phyloP scores from a whole-genome alignment of 345 rosid species.

The Euclidium syriacum region DNA sequence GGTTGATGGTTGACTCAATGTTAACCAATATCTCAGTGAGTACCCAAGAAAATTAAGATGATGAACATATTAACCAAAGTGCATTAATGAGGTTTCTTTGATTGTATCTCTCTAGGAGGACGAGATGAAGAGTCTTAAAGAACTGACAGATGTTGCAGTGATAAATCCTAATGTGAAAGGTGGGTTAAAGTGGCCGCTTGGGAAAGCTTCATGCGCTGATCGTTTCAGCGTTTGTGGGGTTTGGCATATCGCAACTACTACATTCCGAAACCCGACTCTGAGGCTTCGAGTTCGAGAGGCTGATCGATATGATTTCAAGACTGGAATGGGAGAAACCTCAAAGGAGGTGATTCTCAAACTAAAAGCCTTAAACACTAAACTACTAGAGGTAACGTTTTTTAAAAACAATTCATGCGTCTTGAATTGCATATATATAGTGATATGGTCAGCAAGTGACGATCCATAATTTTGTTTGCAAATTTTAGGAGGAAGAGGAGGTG shows the following conservation, averaged over 20 bases:
- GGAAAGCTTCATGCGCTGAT: slow-evolving; percentile 34
- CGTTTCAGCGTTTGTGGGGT: slow-evolving; percentile 41
- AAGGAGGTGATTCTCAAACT: slow-evolving; percentile 43
- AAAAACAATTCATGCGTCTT: background rate
- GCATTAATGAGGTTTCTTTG: background rate
- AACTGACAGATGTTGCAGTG: slow-evolving; percentile 44
- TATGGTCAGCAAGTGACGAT: background rate
- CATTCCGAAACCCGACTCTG: slow-evolving; percentile 32
- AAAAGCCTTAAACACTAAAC: slow-evolving; percentile 29
- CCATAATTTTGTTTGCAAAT: background rate
- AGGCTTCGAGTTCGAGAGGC: slow-evolving; percentile 51
- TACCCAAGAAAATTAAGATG: too few species aligned
- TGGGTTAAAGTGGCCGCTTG: slow-evolving; percentile 59
- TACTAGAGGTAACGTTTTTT: slow-evolving; percentile 11
- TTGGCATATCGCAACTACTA: slow-evolving; percentile 39
- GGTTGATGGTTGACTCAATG: slow-evolving; percentile 47
- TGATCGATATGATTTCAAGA: slow-evolving; percentile 50
- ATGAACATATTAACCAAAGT: background rate
- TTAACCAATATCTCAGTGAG: slow-evolving; percentile 42
- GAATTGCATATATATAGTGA: background rate
- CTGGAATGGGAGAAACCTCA: slow-evolving; percentile 30
- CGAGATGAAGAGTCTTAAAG: slow-evolving; percentile 38
- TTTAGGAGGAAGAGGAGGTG: slow-evolving; percentile 12
- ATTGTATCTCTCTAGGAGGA: slow-evolving; percentile 49
- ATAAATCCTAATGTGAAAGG: slow-evolving; percentile 54